Base-by-base conservation (phyloP, 495 filamentous ascomycete species). In the Friedmanniomyces simplex region DNA sequence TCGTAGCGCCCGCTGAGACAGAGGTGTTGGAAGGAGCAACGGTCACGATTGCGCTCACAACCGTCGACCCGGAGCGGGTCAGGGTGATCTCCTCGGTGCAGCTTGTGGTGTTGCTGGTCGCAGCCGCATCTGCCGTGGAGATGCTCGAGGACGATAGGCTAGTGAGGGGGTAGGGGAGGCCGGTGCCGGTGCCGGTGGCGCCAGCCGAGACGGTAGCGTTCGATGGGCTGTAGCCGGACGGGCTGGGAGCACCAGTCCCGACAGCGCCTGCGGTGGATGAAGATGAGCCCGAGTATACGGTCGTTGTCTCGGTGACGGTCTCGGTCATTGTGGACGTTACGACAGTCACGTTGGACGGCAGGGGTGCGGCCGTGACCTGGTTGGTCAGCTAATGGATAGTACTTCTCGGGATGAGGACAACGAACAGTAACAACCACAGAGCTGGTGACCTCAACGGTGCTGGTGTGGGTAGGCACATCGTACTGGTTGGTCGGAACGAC, bases 401-500 rank as follows among this genome's bases (percentile, higher is more conserved):
- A 32, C 10, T 18, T 25, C 6, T 13, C 30, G 11, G 2, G 26
- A 14, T n/a, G 12, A 2, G 26, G 16, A 52, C 13, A 21, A 54
- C 51, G 14, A 16, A 58, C 56, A 2, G 56, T 58, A 11, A 58
- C 56, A 11, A 57, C 6, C 5, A 51, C 55, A 41, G 45, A 37
- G 48, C 45, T 50, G 20, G 56, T 59, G 4, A 59, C 56, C 39
- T 59, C 49, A 18, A 59, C 50, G 1, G 56, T 59, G 16, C 37
- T 43, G 7, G 57, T 60, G 41, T 16, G 28, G 1, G 50, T 50
- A 5, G 50, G 41, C 16, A 60, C 52, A 20, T 37, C 21, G 26
- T 36, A 7, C 41, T 5, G 2, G 21, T 39, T 3, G 45, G 13
- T 52, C 8, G 39, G 22, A 25, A 12, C 24, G 2, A 22, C 10